These are phyloP conservation scores for Castanopsis chinensis DNA, from an alignment of 306 rosid genomes.

Conservation along the genomic window DNA sequence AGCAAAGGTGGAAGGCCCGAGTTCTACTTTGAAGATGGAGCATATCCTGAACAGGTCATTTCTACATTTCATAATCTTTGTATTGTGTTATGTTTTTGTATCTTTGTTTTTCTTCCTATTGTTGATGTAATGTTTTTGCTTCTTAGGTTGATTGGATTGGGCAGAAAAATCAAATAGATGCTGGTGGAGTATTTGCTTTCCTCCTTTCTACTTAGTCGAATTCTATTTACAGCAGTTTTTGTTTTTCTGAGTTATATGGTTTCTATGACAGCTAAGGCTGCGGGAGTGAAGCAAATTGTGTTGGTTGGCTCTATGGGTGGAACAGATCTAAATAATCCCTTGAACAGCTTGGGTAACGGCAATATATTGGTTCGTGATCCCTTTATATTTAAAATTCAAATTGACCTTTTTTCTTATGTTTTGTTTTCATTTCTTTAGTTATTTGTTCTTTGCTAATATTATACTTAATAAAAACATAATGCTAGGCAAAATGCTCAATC, in stretches of 20 bases:
- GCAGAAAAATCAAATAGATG: conserved; percentile 92
- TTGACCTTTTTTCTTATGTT: conserved; percentile 5
- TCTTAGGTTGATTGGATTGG: conserved; percentile 95
- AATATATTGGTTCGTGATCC: conserved; percentile 77
- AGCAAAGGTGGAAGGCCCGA: conserved; percentile 89
- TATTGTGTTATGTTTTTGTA: neutral
- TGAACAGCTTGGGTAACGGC: conserved; percentile 87
- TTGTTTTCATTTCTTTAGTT: neutral
- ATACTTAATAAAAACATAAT: neutral
- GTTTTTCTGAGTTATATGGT: conserved; percentile 13
- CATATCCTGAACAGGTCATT: conserved; percentile 84
- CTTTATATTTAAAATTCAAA: conserved; percentile 3
- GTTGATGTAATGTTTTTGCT: conserved; percentile 11
- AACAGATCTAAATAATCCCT: conserved; percentile 66
- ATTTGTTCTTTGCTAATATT: neutral
- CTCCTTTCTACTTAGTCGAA: conserved; percentile 11
- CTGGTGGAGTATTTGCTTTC: conserved; percentile 43
- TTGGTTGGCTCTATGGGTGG: conserved; percentile 98
- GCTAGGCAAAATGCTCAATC: neutral
- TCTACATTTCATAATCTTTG: neutral
- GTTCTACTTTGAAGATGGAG: conserved; percentile 80
- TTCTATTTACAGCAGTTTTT: neutral
- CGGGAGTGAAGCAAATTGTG: conserved; percentile 93
- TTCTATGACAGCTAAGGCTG: conserved; percentile 71
- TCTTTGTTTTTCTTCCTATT: conserved; percentile 4